These are phyloP conservation scores for Botrytis porri DNA, from an alignment of 2,329 filamentous ascomycete genomes.

Conservation along the genomic window DNA sequence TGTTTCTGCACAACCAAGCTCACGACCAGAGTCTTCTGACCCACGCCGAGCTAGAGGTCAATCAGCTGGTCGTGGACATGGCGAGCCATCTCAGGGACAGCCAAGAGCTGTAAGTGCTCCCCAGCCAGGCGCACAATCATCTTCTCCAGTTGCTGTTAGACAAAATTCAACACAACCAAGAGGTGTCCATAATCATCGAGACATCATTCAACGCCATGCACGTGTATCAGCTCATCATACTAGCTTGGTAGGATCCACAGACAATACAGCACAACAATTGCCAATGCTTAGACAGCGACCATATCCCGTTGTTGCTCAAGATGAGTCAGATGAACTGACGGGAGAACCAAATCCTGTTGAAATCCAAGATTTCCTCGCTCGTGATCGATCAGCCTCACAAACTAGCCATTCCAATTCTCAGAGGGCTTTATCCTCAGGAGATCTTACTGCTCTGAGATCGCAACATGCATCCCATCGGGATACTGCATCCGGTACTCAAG, in stretches of 20 bases:
- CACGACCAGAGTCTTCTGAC: not conserved
- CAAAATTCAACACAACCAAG: not conserved
- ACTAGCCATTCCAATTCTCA: not conserved
- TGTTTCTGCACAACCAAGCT: fast-evolving
- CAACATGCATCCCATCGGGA: not conserved
- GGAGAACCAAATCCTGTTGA: not conserved
- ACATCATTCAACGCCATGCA: not conserved
- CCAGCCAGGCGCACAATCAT: not conserved
- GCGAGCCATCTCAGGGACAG: fast-evolving
- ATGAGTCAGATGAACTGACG: not conserved
- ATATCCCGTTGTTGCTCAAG: not conserved
- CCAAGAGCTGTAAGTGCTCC: not conserved
- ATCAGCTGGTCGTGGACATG: not conserved
- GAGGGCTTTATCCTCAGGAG: not conserved
- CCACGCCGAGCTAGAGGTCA: not conserved
- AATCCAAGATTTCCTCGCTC: not conserved
- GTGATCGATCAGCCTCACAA: not conserved
- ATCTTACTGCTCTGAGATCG: not conserved
- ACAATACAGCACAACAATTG: not conserved
- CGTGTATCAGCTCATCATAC: not conserved
- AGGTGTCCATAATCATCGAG: not conserved
- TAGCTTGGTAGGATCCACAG: not conserved
- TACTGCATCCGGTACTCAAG: no score
- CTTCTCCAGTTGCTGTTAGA: not conserved
- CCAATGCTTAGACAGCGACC: not conserved